Evolutionary conservation across 2,329 filamentous ascomycete genomes (phyloP).

Genomic region (Talaromyces sp.): DNA sequence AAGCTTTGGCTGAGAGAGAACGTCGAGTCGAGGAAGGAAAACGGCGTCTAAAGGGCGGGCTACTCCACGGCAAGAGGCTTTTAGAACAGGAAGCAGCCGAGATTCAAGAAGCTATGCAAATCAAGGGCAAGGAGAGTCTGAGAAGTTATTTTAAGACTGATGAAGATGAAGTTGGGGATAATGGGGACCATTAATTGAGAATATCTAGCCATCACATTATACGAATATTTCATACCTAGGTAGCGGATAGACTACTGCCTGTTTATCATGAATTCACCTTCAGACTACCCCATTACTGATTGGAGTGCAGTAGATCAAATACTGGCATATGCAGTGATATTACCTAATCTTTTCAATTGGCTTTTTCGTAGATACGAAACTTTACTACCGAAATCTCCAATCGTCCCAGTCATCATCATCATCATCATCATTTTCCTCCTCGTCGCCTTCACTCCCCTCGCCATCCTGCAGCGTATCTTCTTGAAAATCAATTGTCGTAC

Average conservation of each 20-base stretch:
- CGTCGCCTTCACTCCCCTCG: constrained; percentile 39
- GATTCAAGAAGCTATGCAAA: constrained; percentile 40
- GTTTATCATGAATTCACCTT: background rate
- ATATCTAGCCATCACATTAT: background rate
- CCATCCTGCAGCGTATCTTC: constrained; percentile 19
- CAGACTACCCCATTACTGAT: too few relatives aligned
- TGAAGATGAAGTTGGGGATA: constrained; percentile 10
- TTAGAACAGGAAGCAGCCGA: constrained; percentile 42
- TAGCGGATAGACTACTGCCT: background rate
- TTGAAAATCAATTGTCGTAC: background rate
- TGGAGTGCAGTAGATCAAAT: background rate
- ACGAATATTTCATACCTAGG: background rate
- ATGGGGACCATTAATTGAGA: background rate
- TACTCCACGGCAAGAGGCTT: constrained; percentile 38
- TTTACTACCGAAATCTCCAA: constrained; percentile 35
- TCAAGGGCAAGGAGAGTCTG: constrained; percentile 38
- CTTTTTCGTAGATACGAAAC: constrained; percentile 10
- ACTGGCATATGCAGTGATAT: background rate
- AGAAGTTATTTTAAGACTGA: constrained; percentile 33
- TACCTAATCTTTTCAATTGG: background rate
- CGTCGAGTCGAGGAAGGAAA: constrained; percentile 42
- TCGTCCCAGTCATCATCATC: constrained; percentile 45
- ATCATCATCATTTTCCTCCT: constrained; percentile 45
- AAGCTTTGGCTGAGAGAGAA: constrained; percentile 40
- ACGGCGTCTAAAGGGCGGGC: constrained; percentile 34